phyloP scores from a whole-genome alignment of 805 yeast genomes.

The Ogataea methanolica region DNA sequence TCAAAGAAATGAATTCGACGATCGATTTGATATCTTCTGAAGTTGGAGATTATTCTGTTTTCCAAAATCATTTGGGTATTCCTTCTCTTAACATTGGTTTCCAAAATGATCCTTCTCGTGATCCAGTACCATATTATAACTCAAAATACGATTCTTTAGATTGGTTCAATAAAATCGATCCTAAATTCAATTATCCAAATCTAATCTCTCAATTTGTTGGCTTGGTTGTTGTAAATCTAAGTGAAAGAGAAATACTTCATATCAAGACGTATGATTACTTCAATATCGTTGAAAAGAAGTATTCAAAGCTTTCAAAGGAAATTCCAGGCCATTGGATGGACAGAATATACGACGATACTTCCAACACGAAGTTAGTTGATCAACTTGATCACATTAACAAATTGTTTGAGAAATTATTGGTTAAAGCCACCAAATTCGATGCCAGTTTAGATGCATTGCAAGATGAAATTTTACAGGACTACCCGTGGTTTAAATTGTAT shows the following conservation, averaged over 20 bases:
- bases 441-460: constrained; percentile 33
- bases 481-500: constrained; percentile 69
- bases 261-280: constrained; percentile 46
- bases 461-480: constrained; percentile 52
- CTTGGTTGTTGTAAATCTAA: constrained; percentile 44
- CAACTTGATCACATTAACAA: constrained; percentile 6
- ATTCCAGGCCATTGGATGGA: constrained; percentile 31
- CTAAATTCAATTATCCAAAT: constrained; percentile 48
- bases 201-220: constrained; percentile 59
- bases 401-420: constrained; percentile 7
- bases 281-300: constrained; percentile 35
- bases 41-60: constrained; percentile 49
- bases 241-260: constrained; percentile 54
- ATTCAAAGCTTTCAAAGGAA: constrained; percentile 18
- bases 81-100: constrained; percentile 55
- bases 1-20: constrained; percentile 32
- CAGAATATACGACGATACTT: constrained; percentile 10
- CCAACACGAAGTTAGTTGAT: constrained; percentile 22
- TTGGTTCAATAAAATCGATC: constrained; percentile 47
- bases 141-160: constrained; percentile 54
- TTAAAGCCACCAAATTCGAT: constrained; percentile 17
- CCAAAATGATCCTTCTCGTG: constrained; percentile 29
- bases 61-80: constrained; percentile 63
- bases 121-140: constrained; percentile 53
- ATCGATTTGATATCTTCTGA: constrained; percentile 44